These are phyloP conservation scores for Conidiobolus incongruus DNA, from an alignment of 371 early-diverging fungal genomes.

Conservation along the genomic window DNA sequence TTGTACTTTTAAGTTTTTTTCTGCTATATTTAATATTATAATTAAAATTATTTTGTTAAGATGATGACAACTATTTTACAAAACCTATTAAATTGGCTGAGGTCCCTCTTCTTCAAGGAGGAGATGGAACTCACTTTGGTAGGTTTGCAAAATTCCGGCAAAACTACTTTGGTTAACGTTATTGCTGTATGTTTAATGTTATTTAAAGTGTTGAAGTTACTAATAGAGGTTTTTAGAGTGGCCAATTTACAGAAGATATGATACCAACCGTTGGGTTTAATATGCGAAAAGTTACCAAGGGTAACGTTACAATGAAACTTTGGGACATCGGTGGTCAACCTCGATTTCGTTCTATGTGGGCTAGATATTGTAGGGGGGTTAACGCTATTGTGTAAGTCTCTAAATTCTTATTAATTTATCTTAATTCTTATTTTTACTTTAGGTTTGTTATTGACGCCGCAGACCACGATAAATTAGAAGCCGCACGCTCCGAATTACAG, in stretches of 20 bases:
- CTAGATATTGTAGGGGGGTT: slow-evolving; percentile 84
- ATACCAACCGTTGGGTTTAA: slow-evolving; percentile 97
- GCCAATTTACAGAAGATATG: slow-evolving; percentile 86
- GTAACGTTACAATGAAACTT: slow-evolving; percentile 89
- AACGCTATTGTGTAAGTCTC: slow-evolving; percentile 87
- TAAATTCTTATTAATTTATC: slow-evolving; percentile 7
- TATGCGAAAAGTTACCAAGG: slow-evolving; percentile 88
- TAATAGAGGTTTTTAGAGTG: slow-evolving; percentile 28
- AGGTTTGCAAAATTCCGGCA: slow-evolving; percentile 94
- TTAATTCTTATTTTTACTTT: slow-evolving; percentile 3
- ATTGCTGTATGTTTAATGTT: slow-evolving; percentile 53
- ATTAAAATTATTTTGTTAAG: too few relatives aligned
- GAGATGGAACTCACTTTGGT: slow-evolving; percentile 97
- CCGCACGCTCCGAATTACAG: slow-evolving; percentile 79
- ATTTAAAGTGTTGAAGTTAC: background rate
- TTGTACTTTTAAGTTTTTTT: too few relatives aligned
- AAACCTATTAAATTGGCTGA: slow-evolving; percentile 70
- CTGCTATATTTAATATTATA: too few relatives aligned
- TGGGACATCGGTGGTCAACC: slow-evolving; percentile 99
- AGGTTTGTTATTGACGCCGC: slow-evolving; percentile 92
- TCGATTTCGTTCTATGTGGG: slow-evolving; percentile 82
- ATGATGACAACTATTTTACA: slow-evolving; percentile 40
- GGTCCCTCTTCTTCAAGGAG: slow-evolving; percentile 84
- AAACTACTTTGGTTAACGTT: slow-evolving; percentile 93
- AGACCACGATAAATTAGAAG: slow-evolving; percentile 76